A percentile compares a stretch with the other conserved stretches of the same genome.
Conservation (phyloP, 2,329 filamentous ascomycete species). For the Capronia americana region DNA sequence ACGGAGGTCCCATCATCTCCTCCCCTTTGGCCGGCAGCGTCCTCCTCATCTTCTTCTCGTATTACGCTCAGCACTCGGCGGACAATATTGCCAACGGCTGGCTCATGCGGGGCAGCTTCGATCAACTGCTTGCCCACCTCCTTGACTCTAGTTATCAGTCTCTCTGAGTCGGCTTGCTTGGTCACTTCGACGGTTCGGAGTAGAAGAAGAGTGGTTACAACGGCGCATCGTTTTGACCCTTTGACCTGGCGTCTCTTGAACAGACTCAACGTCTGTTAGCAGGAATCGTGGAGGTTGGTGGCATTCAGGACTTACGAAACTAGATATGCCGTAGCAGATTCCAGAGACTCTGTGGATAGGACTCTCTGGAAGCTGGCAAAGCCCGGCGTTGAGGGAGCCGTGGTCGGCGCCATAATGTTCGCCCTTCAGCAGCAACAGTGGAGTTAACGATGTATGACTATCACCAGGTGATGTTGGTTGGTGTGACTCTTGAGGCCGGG, state of each 20-base stretch:
- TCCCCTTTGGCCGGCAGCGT: slow-evolving; percentile 52
- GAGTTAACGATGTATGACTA: background rate
- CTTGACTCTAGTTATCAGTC: slow-evolving; percentile 80
- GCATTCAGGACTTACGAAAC: slow-evolving; percentile 27
- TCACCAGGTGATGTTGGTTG: background rate
- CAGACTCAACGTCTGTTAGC: slow-evolving; percentile 61
- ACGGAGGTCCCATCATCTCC: slow-evolving; percentile 62
- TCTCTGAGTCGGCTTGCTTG: slow-evolving; percentile 76
- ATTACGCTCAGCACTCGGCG: slow-evolving; percentile 88
- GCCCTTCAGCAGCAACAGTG: slow-evolving; percentile 2
- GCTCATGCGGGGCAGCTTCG: slow-evolving; percentile 84
- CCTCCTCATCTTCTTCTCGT: slow-evolving; percentile 85
- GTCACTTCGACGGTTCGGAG: slow-evolving; percentile 83
- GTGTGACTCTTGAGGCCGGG: background rate
- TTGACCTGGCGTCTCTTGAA: slow-evolving; percentile 90
- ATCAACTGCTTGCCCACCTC: slow-evolving; percentile 78
- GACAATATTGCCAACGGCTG: slow-evolving; percentile 93
- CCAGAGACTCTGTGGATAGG: slow-evolving; percentile 75
- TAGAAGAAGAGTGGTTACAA: slow-evolving; percentile 88
- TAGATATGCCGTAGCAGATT: slow-evolving; percentile 74
- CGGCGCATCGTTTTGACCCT: slow-evolving; percentile 84
- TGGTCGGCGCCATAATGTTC: slow-evolving; percentile 29
- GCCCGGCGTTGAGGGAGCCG: slow-evolving; percentile 62
- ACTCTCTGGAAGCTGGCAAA: slow-evolving; percentile 80
- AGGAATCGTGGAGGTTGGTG: background rate